Conservation (phyloP, 306 rosid genomes). For the Fragaria ananassa region DNA sequence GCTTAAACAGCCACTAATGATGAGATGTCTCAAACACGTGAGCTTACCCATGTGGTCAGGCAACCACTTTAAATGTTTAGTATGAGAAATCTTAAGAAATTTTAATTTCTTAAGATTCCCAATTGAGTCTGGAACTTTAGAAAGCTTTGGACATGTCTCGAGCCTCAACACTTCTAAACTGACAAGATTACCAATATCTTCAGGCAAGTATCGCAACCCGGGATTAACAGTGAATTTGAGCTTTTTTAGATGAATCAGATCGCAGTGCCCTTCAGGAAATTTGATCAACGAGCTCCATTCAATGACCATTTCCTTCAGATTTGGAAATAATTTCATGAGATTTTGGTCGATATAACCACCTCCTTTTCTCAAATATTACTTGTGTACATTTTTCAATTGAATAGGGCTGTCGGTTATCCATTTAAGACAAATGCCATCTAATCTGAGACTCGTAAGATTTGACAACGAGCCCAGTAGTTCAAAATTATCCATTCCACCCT, state of each 20-base stretch:
- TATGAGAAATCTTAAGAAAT: conserved; percentile 45
- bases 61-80: background rate
- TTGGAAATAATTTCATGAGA: conserved; percentile 19
- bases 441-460: conserved; percentile 37
- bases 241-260: conserved; percentile 30
- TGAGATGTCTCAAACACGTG: no score
- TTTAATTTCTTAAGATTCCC: conserved; percentile 31
- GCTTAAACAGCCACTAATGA: no score
- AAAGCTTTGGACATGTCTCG: no score
- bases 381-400: conserved; percentile 40
- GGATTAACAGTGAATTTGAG: conserved; percentile 48
- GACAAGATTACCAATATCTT: conserved; percentile 32
- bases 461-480: conserved; percentile 27
- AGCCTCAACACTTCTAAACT: conserved; percentile 38
- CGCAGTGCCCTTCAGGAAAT: conserved; percentile 3
- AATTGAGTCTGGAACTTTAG: conserved; percentile 15
- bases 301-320: conserved; percentile 32
- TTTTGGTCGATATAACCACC: no score
- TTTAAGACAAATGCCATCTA: conserved; percentile 48
- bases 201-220: conserved; percentile 28
- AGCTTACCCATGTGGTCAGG: no score
- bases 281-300: background rate
- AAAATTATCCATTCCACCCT: conserved; percentile 22
- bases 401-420: conserved; percentile 17
- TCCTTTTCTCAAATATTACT: conserved; percentile 30